phyloP scores from a whole-genome alignment of 2,329 filamentous ascomycete species.

The Cladophialophora exuberans region DNA sequence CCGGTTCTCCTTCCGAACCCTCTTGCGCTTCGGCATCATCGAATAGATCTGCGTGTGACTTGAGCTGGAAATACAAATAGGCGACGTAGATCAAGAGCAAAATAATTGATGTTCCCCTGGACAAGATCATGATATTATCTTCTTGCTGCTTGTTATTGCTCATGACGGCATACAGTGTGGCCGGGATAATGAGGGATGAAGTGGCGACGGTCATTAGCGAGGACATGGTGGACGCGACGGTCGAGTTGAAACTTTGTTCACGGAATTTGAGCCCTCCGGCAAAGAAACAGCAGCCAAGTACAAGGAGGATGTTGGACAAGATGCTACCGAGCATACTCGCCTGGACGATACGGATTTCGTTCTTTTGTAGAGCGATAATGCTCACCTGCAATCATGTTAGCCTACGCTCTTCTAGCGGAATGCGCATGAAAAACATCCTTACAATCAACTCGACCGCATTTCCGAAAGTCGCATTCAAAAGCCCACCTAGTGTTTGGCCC shows the following conservation, averaged over 20 bases:
- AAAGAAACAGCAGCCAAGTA: conserved; percentile 79
- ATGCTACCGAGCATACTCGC: conserved; percentile 96
- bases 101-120: conserved; percentile 75
- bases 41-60: conserved; percentile 74
- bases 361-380: conserved; percentile 82
- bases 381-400: conserved; percentile 71
- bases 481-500: conserved; percentile 63
- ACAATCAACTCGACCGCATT: conserved; percentile 70
- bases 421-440: conserved; percentile 69
- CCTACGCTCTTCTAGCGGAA: conserved; percentile 76
- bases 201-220: conserved; percentile 76
- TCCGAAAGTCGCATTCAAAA: conserved; percentile 69
- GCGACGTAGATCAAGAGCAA: conserved; percentile 74
- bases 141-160: conserved; percentile 44
- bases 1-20: conserved; percentile 42
- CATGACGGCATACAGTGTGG: conserved; percentile 71
- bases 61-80: conserved; percentile 78
- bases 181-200: conserved; percentile 77
- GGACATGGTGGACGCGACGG: conserved; percentile 57
- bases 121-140: conserved; percentile 69
- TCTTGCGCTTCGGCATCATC: conserved; percentile 51
- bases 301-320: conserved; percentile 88
- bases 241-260: conserved; percentile 64
- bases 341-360: conserved; percentile 94
- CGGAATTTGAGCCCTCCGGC: conserved; percentile 71